Conservation (phyloP, 768 basidiomycete species). For the Russula sp. region DNA sequence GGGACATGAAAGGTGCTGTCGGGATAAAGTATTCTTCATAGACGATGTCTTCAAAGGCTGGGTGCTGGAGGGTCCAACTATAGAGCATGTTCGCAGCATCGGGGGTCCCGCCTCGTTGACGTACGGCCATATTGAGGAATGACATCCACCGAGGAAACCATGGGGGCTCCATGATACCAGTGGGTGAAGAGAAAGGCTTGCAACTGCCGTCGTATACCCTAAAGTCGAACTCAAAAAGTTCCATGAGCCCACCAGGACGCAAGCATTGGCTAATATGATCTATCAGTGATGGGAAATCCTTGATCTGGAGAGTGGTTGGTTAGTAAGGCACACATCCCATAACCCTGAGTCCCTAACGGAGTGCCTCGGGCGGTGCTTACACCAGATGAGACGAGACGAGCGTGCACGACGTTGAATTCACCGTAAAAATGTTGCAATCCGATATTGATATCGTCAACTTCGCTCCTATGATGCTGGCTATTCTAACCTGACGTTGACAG, state of each 20-base stretch:
- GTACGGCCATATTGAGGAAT: constrained; percentile 45
- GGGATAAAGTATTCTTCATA: constrained; percentile 59
- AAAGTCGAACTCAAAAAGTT: constrained; percentile 66
- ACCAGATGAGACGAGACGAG: constrained; percentile 63
- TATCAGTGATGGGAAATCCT: constrained; percentile 55
- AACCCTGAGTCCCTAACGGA: constrained; percentile 1
- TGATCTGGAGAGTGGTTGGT: constrained; percentile 41
- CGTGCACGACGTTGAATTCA: constrained; percentile 70
- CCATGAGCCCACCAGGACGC: constrained; percentile 61
- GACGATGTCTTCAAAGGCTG: constrained; percentile 51
- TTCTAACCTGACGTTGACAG: not conserved
- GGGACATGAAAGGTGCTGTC: constrained; percentile 41
- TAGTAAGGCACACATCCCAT: not conserved
- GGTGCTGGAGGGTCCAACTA: constrained; percentile 48
- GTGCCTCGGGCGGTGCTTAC: constrained; percentile 36
- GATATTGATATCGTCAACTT: constrained; percentile 80
- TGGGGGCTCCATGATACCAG: constrained; percentile 39
- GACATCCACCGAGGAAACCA: constrained; percentile 61
- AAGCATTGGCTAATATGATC: constrained; percentile 61
- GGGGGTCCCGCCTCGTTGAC: constrained; percentile 49
- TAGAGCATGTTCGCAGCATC: constrained; percentile 53
- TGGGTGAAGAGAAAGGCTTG: constrained; percentile 36
- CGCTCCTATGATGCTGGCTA: constrained; percentile 44
- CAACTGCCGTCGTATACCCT: constrained; percentile 48
- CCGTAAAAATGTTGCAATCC: constrained; percentile 78